Evolutionary conservation across 495 filamentous ascomycete species (phyloP).

Genomic region (Trichoderma asperelloides): DNA sequence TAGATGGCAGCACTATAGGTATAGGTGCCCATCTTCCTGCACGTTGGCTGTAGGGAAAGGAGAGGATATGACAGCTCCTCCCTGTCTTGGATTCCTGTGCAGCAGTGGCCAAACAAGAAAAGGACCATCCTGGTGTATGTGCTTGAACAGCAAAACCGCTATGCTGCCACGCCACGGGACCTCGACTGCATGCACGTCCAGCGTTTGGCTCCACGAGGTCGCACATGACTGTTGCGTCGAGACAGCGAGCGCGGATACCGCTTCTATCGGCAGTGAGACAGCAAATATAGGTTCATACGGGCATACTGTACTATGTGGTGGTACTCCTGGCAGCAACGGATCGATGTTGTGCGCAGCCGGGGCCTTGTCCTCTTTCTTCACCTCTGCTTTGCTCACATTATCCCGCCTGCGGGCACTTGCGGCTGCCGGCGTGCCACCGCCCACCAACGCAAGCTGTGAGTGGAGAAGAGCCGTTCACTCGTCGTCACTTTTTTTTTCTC

Average conservation of each 20-base stretch:
- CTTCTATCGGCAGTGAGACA: not conserved
- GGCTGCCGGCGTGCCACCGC: not conserved
- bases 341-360: too few relatives aligned
- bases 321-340: too few relatives aligned
- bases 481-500: not conserved
- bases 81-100: not conserved
- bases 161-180: constrained; percentile 6
- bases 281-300: too few relatives aligned
- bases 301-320: too few relatives aligned
- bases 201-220: constrained; percentile 3
- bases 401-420: too few relatives aligned
- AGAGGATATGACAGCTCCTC: not conserved
- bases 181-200: constrained; percentile 7
- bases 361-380: too few relatives aligned
- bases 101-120: not conserved
- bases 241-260: not conserved
- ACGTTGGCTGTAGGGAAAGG: not conserved
- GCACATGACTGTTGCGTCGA: not conserved
- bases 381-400: too few relatives aligned
- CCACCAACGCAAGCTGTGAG: not conserved
- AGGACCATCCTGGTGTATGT: not conserved
- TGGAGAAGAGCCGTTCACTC: constrained; percentile 3
- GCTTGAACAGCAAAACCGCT: not conserved
- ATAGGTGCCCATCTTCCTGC: not conserved
- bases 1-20: not conserved